Evolutionary conservation across 768 basidiomycete genomes (phyloP).

Genomic region (Mycena epipterygia): DNA sequence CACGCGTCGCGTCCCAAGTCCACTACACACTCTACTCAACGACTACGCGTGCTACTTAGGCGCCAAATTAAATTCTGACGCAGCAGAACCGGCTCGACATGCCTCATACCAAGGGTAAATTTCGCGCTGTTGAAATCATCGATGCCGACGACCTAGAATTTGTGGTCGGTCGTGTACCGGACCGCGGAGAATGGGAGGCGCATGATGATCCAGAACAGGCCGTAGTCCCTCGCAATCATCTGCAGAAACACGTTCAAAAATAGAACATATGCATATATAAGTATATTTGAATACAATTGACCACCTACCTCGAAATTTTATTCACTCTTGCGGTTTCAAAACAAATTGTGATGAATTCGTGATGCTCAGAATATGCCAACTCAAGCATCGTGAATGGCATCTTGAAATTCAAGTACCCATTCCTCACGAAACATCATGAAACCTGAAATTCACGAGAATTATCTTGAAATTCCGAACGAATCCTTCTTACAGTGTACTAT

Average conservation of each 20-base stretch:
- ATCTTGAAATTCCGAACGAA: constrained; percentile 9
- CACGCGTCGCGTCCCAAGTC: too few relatives aligned
- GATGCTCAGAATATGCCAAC: background rate
- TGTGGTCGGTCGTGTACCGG: constrained; percentile 5
- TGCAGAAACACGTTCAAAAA: background rate
- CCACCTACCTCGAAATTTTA: background rate
- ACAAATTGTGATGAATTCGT: constrained; percentile 17
- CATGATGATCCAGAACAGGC: constrained; percentile 10
- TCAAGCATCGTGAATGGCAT: background rate
- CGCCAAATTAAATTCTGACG: too few relatives aligned
- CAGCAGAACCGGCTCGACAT: constrained; percentile 15
- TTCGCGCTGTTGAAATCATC: background rate
- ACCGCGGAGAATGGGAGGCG: constrained; percentile 4
- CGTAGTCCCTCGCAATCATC: constrained; percentile 5
- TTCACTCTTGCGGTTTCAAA: too few relatives aligned
- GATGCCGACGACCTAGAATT: constrained; percentile 5
- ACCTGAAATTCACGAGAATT: background rate
- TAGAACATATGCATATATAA: too few relatives aligned
- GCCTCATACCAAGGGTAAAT: constrained; percentile 15
- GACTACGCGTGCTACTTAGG: too few relatives aligned
- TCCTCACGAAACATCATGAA: constrained; percentile 8
- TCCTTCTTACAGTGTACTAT: constrained; percentile 22
- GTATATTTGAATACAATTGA: background rate
- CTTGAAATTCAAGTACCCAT: background rate
- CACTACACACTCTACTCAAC: too few relatives aligned